Base-by-base conservation (phyloP, 2,329 filamentous ascomycete species). In the Keithomyces neogunnii region DNA sequence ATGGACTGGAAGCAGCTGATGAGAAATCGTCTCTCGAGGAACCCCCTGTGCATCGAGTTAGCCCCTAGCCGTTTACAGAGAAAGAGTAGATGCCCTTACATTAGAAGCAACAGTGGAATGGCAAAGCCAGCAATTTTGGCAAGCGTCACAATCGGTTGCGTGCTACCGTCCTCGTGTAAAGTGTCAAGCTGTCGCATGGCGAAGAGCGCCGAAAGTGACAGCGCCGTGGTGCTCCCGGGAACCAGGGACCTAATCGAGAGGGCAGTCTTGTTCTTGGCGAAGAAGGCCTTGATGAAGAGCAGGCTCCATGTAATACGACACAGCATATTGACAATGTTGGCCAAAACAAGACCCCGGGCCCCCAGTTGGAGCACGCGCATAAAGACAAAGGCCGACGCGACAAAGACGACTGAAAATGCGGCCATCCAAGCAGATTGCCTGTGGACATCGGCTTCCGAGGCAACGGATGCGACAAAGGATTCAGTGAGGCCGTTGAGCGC, bases 401-500 rank as follows among this genome's bases (percentile, higher is more conserved):
- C 88, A 66, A 96, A 97, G 2, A 80, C 79, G 6, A 78, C 71
- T 3, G 89, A 95, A 65, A 95, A 96, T 2, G 71, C 76, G 3
- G 80, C 78, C 92, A 99, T 97, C 83, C 85, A 93, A 4, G 82
- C 65, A 1, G 87, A 89, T 66, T 99, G 93, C 3, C 65, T 68
- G 56, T 89, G 82, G 3, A 99, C 80, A 58, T 97, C 79, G 3
- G 76, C 69, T 56, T 89, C 79, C 0, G 80, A 85, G 1, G 92
- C 91, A 1, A 95, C 88, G 2, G 89, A 89, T 1, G 91, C 85
- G 13, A 97, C 91, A 60, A 99, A 97, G 0, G 90, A 89, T 69
- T 99, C 93, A 2, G 86, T 82, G 28, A 97, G 81, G 48, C 93
- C 93, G 63, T 99, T 99, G 60, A 95, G 72, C 3, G 92, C 93